Evolutionary conservation across 345 rosid genomes (phyloP).

Genomic region (Populus ilicifolia): DNA sequence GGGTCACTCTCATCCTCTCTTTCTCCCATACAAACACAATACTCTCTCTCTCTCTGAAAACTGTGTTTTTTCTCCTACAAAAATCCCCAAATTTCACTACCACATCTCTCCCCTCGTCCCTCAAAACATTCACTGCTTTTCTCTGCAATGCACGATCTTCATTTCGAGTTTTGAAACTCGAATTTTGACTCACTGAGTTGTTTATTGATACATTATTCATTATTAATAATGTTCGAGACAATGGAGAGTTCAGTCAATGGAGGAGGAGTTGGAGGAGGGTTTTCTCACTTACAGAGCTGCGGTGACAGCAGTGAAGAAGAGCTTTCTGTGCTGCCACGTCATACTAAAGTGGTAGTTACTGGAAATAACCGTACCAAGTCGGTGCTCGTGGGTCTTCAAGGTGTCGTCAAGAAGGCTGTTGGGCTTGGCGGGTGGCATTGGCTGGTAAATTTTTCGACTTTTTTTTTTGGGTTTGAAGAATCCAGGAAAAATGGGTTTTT

Average conservation of each 20-base stretch:
- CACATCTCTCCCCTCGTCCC: slow-evolving; percentile 18
- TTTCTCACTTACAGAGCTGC: slow-evolving; percentile 67
- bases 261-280: slow-evolving; percentile 27
- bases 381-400: slow-evolving; percentile 90
- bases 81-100: slow-evolving; percentile 31
- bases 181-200: slow-evolving; percentile 3
- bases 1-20: slow-evolving; percentile 36
- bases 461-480: neutral
- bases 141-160: slow-evolving; percentile 65
- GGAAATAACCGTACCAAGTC: slow-evolving; percentile 98
- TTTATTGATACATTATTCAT: neutral
- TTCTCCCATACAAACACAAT: neutral
- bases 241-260: slow-evolving; percentile 66
- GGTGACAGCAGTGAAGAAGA: slow-evolving; percentile 90
- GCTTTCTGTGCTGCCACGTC: slow-evolving; percentile 85
- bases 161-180: slow-evolving; percentile 24
- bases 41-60: slow-evolving; percentile 23
- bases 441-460: slow-evolving; percentile 52
- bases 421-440: slow-evolving; percentile 99
- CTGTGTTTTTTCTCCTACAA: slow-evolving; percentile 48
- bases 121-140: slow-evolving; percentile 18
- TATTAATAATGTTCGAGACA: slow-evolving; percentile 54
- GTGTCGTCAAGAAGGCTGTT: slow-evolving; percentile 94
- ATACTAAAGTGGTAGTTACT: slow-evolving; percentile 89
- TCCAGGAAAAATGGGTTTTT: slow-evolving; percentile 5